Evolutionary conservation across 225 moss, liverwort and hornwort species (phyloP).

Genomic region (Climacium dendroides): DNA sequence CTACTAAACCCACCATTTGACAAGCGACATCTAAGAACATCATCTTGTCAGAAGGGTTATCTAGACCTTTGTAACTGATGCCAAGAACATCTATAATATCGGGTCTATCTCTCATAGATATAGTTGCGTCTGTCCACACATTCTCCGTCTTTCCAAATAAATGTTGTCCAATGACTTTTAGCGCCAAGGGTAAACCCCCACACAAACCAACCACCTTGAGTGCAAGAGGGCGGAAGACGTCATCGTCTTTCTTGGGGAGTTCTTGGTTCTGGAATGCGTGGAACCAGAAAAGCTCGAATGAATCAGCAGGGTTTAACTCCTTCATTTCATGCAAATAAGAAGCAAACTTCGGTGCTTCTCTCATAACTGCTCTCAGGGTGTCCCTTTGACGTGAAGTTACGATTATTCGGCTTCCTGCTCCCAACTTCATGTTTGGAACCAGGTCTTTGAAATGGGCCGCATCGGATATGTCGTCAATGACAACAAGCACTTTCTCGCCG

Average conservation of each 20-base stretch:
- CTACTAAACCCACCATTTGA: background rate
- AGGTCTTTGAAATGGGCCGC: background rate
- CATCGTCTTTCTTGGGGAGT: background rate
- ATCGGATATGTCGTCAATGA: conserved; percentile 7
- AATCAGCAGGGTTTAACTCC: background rate
- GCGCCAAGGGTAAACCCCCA: conserved; percentile 12
- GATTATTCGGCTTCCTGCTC: conserved; percentile 7
- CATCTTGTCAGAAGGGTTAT: background rate
- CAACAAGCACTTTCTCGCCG: background rate
- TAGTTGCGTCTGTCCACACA: background rate
- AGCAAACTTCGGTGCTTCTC: background rate
- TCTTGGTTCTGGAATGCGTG: background rate
- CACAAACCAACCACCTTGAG: background rate
- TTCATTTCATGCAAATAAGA: background rate
- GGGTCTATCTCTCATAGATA: background rate
- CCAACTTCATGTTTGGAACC: conserved; percentile 5
- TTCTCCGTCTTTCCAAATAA: background rate
- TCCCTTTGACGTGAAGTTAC: background rate
- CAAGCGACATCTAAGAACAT: conserved; percentile 33
- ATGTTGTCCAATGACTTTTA: conserved; percentile 2
- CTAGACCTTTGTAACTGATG: conserved; percentile 17
- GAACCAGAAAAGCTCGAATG: conserved; percentile 1
- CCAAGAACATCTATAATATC: background rate
- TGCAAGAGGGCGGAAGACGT: background rate
- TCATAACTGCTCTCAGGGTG: background rate